phyloP scores from a whole-genome alignment of 1,139 yeast species.

The Meyerozyma carpophila region DNA sequence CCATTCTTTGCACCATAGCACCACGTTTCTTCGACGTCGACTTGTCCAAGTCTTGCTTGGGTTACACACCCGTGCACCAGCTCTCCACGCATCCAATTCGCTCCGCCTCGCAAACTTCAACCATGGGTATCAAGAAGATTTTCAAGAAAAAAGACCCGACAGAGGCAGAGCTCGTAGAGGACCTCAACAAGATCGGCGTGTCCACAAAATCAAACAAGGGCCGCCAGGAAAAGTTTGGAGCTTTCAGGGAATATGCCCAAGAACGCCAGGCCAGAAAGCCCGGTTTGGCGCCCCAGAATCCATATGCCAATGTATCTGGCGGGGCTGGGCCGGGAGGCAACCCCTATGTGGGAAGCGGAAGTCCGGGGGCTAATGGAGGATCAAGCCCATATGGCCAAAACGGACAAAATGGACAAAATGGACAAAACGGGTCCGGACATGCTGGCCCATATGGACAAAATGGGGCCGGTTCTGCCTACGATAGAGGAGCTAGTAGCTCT shows the following conservation, averaged over 20 bases:
- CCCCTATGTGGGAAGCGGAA: constrained; percentile 22
- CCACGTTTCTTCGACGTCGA: no score
- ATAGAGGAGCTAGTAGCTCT: background rate
- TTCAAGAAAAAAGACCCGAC: constrained; percentile 60
- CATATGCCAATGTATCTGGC: constrained; percentile 28
- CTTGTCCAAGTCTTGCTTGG: no score
- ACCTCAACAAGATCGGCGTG: constrained; percentile 49
- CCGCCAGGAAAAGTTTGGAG: constrained; percentile 57
- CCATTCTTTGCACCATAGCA: no score
- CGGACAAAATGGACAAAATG: background rate
- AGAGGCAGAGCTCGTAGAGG: constrained; percentile 49
- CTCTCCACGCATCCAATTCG: no score
- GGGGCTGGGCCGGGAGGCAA: constrained; percentile 17
- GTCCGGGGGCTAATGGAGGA: constrained; percentile 10
- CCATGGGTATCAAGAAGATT: constrained; percentile 46
- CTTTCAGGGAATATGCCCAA: constrained; percentile 57
- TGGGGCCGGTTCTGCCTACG: background rate
- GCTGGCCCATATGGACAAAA: background rate
- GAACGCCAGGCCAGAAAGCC: constrained; percentile 36
- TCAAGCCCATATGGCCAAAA: background rate
- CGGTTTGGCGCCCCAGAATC: constrained; percentile 44
- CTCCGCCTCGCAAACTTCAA: background rate
- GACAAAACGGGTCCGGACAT: background rate
- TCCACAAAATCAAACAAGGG: constrained; percentile 34
- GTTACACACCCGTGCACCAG: background rate